phyloP scores from a whole-genome alignment of 106 monocot genomes.

The Dendrobium nobile region DNA sequence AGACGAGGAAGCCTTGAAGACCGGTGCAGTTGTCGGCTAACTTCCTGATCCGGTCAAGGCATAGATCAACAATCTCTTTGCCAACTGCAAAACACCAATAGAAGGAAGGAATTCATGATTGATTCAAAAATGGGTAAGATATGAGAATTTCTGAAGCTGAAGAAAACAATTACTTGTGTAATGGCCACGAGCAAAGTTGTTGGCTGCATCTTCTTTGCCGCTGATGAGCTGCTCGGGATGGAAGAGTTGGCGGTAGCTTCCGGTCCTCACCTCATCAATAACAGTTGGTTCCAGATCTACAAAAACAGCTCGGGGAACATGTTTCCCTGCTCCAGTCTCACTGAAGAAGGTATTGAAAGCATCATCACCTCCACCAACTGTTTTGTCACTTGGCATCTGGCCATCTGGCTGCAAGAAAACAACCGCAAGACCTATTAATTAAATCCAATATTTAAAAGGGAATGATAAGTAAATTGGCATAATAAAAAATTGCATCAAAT shows the following conservation, averaged over 20 bases:
- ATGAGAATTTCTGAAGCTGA: neutral
- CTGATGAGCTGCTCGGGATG: constrained; percentile 86
- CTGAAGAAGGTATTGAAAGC: constrained; percentile 75
- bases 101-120: neutral
- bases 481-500: too few relatives aligned
- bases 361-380: constrained; percentile 41
- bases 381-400: constrained; percentile 44
- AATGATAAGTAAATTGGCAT: too few relatives aligned
- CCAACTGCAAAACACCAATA: constrained; percentile 22
- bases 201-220: constrained; percentile 84
- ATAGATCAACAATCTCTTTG: constrained; percentile 52
- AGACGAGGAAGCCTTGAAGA: constrained; percentile 53
- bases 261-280: constrained; percentile 71
- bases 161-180: constrained; percentile 39
- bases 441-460: too few relatives aligned
- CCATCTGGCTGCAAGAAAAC: constrained; percentile 33
- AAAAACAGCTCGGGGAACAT: constrained; percentile 65
- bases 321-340: constrained; percentile 65
- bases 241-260: constrained; percentile 79
- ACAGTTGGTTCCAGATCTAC: constrained; percentile 81
- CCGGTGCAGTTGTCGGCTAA: constrained; percentile 57
- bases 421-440: neutral
- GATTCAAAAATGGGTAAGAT: neutral
- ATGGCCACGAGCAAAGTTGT: constrained; percentile 78
- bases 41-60: constrained; percentile 53